Evolutionary conservation across 352 stramenopile species (phyloP).

Genomic region (Blastocystis sp.): DNA sequence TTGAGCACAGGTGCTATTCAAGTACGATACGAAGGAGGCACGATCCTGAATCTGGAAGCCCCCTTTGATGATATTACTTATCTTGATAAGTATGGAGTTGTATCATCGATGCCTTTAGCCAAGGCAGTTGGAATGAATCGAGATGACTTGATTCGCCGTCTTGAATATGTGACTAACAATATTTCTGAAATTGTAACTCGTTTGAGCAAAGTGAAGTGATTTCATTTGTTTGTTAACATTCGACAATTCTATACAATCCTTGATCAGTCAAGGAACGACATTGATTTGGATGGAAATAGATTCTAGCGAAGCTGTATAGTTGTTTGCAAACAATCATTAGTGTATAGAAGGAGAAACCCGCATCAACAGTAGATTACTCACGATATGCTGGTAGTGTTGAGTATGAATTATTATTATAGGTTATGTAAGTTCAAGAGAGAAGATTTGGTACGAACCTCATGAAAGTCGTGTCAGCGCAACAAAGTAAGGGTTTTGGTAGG

Average conservation of each 20-base stretch:
- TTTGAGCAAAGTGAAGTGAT: background rate
- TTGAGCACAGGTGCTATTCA: slow-evolving; percentile 51
- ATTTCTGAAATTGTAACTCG: slow-evolving; percentile 42
- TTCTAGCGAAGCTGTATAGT: background rate
- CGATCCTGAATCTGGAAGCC: slow-evolving; percentile 50
- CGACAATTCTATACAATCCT: background rate
- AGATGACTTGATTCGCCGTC: slow-evolving; percentile 26
- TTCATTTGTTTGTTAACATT: slow-evolving; percentile 42
- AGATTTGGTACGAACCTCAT: background rate
- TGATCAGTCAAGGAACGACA: background rate
- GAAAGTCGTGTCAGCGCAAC: slow-evolving; percentile 11
- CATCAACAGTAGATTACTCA: background rate
- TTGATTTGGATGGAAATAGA: background rate
- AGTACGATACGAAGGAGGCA: slow-evolving; percentile 52
- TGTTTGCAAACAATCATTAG: too few relatives aligned
- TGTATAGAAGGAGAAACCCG: background rate
- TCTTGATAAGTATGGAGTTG: slow-evolving; percentile 52
- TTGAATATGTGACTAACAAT: slow-evolving; percentile 42
- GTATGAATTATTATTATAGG: background rate
- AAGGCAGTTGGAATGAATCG: slow-evolving; percentile 15
- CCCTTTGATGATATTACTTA: slow-evolving; percentile 52
- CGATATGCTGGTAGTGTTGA: background rate
- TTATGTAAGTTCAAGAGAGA: slow-evolving; percentile 23
- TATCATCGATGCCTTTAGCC: slow-evolving; percentile 24
- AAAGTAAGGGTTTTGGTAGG: background rate